Evolutionary conservation across 805 yeast species (phyloP), one percentile per base, ranked within the genome.

Genomic region (Scheffersomyces amazonensis): DNA sequence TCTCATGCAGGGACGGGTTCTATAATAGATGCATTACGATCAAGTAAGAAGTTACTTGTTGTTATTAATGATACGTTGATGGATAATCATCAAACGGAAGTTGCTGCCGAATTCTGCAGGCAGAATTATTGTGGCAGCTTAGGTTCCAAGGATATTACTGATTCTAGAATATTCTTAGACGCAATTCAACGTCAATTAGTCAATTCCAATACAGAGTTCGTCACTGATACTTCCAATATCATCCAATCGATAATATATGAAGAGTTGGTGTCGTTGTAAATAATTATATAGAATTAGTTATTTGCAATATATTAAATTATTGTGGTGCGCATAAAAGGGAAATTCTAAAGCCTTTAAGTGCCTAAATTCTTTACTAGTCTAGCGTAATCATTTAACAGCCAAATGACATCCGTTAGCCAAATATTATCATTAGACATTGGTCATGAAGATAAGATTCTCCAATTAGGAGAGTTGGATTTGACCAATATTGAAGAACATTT

Each of bases 1-100:
- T 81, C 96, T 0, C 98, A 93, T 56, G 97, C 96, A 0, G 84
- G 84, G 1, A 87, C 98, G 0, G 99, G 99, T 2, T 87, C 96
- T 0, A 85, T 91, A 6, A 58, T 93, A 19, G 99, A 91, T 52
- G 73, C 86, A 0, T 59, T 88, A 25, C 69, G 93, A 16, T 52
- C 53, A 20, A 37, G 60, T 1, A 81, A 78, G 52, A 77, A 74
- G 17, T 62, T 88, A 39, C 64, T 90, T 1, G 89, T 85, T 5
- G 83, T 88, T 20, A 76, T 81, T 7, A 91, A 91, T 56, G 72
- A 74, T 9, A 48, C 58, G 4, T 71, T 93, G n/a, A 85, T 87
- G 87, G 87, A 87, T 55, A 87, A 89, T 54, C 97, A 90, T 56
- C 96, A 90, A 56, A 46, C 61, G 13, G 91, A 90, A 43, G 80